Evolutionary conservation across 495 filamentous ascomycete genomes (phyloP).

Genomic region (Xylaria curta): DNA sequence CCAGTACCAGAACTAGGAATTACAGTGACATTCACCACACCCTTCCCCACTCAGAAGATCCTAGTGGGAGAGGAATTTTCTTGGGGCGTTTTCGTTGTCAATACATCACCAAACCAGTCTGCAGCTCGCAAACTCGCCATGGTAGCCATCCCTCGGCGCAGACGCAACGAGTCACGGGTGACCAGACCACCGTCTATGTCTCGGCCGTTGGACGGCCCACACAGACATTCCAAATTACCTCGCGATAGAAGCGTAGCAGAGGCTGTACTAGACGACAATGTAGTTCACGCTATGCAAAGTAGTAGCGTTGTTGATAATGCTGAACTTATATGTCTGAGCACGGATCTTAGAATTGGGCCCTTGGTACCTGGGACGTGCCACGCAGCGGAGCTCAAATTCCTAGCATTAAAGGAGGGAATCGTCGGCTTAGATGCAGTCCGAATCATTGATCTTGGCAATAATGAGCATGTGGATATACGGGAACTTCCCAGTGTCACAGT

Average conservation of each 20-base stretch:
- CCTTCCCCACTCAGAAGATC: conserved; percentile 51
- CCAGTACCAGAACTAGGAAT: conserved; percentile 68
- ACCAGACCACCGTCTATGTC: conserved; percentile 59
- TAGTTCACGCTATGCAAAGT: conserved; percentile 83
- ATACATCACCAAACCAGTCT: conserved; percentile 59
- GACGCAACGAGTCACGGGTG: conserved; percentile 68
- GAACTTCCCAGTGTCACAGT: conserved; percentile 79
- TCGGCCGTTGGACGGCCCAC: conserved; percentile 28
- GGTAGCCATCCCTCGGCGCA: conserved; percentile 78
- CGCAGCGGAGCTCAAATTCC: conserved; percentile 77
- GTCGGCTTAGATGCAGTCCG: conserved; percentile 80
- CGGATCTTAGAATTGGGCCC: conserved; percentile 83
- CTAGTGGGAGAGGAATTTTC: conserved; percentile 76
- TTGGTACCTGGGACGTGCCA: conserved; percentile 79
- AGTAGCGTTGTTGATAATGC: conserved; percentile 72
- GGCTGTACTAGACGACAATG: conserved; percentile 83
- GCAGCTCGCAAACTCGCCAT: conserved; percentile 77
- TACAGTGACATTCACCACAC: conserved; percentile 71
- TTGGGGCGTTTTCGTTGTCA: conserved; percentile 92
- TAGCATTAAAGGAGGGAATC: conserved; percentile 76
- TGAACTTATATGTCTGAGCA: conserved; percentile 80
- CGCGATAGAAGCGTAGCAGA: conserved; percentile 63
- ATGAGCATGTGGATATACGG: conserved; percentile 81
- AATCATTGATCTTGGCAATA: conserved; percentile 79
- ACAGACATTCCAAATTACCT: conserved; percentile 26